These are phyloP conservation scores for Glomus cerebriforme DNA, from an alignment of 192 early-diverging fungal species.

Conservation along the genomic window DNA sequence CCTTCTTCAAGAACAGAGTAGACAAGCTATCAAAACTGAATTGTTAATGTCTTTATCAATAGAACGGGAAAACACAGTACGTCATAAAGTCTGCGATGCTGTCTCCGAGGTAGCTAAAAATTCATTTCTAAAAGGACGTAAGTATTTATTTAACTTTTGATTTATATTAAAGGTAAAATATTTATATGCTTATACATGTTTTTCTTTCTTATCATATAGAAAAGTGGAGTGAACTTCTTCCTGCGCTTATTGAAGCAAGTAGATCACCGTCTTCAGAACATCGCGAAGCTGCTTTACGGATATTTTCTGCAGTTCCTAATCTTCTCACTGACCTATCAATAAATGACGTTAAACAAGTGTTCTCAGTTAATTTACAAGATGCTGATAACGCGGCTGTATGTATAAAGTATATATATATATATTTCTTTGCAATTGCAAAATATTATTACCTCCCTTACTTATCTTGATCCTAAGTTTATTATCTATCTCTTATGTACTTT, in stretches of 20 bases:
- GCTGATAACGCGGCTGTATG: slow-evolving; percentile 51
- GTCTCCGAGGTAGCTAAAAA: slow-evolving; percentile 85
- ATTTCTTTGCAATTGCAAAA: too few species aligned
- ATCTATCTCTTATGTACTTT: neutral
- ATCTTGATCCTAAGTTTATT: neutral
- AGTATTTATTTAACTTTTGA: slow-evolving; percentile 29
- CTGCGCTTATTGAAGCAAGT: slow-evolving; percentile 79
- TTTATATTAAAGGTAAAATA: neutral
- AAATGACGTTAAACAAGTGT: slow-evolving; percentile 70
- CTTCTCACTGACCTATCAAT: slow-evolving; percentile 74
- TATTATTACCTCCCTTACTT: too few species aligned
- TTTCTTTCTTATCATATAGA: slow-evolving; percentile 41
- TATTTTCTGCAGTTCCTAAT: slow-evolving; percentile 82
- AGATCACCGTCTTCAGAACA: slow-evolving; percentile 74
- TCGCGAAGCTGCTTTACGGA: slow-evolving; percentile 87
- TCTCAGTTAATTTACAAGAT: slow-evolving; percentile 74
- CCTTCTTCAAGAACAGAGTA: slow-evolving; percentile 62
- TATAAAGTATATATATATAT: neutral
- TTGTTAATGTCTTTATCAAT: slow-evolving; percentile 78
- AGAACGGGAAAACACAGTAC: slow-evolving; percentile 71
- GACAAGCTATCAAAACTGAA: slow-evolving; percentile 69
- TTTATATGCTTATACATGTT: slow-evolving; percentile 3
- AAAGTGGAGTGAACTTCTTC: slow-evolving; percentile 81
- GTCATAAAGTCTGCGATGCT: slow-evolving; percentile 94
- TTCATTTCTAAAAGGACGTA: slow-evolving; percentile 51